Evolutionary conservation across 257 asterid species (phyloP).

Genomic region (Agastache rugosa): DNA sequence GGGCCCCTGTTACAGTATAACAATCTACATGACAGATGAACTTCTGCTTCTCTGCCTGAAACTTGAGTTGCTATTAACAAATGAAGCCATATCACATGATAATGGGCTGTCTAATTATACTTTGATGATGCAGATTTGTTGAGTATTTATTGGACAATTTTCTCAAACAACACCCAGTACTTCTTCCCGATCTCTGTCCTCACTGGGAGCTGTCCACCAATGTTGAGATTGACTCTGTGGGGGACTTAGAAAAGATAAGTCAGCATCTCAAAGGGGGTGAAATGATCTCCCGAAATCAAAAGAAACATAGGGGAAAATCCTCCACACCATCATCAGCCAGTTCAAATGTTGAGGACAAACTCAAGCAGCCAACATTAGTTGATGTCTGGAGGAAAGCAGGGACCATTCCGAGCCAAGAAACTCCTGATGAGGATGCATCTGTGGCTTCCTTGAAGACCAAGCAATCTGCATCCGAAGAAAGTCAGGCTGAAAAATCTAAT

Average conservation of each 20-base stretch:
- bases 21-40: slow-evolving; percentile 15
- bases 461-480: slow-evolving; percentile 45
- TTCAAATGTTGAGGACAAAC: slow-evolving; percentile 54
- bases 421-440: slow-evolving; percentile 46
- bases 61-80: slow-evolving; percentile 1
- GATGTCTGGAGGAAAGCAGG: slow-evolving; percentile 72
- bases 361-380: slow-evolving; percentile 70
- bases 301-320: slow-evolving; percentile 50
- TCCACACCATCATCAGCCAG: slow-evolving; percentile 50
- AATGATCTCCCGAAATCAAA: slow-evolving; percentile 47
- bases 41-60: slow-evolving; percentile 3
- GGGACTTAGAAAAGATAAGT: slow-evolving; percentile 58
- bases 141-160: slow-evolving; percentile 72
- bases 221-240: slow-evolving; percentile 49
- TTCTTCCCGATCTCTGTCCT: slow-evolving; percentile 77
- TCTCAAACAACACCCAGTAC: slow-evolving; percentile 58
- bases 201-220: slow-evolving; percentile 46
- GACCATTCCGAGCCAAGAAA: slow-evolving; percentile 60
- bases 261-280: slow-evolving; percentile 54
- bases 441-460: slow-evolving; percentile 44
- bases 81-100: slow-evolving; percentile 32
- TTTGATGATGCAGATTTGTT: slow-evolving; percentile 58
- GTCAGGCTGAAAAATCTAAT: slow-evolving; percentile 46
- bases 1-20: slow-evolving; percentile 17
- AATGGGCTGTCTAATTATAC: slow-evolving; percentile 33